Evolutionary conservation across 202 grass and related monocot genomes (phyloP).

Genomic region (Eragrostis tef): DNA sequence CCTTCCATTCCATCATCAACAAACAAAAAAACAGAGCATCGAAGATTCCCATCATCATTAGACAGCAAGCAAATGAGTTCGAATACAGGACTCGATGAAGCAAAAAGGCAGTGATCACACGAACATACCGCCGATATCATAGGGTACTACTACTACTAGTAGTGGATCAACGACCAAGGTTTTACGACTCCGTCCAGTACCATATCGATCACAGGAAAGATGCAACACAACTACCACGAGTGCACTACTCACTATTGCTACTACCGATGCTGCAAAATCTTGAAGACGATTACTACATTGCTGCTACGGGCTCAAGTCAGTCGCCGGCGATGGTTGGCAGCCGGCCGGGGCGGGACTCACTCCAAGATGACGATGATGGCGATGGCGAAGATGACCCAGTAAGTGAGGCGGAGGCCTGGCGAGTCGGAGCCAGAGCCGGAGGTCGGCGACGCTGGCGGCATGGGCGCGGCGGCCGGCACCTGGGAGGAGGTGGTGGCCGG

Average conservation of each 20-base stretch:
- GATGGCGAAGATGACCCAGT: not conserved
- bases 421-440: slow-evolving; percentile 14
- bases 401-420: not conserved
- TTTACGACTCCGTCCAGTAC: slow-evolving; percentile 12
- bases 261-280: not conserved
- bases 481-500: not conserved
- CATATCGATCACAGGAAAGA: slow-evolving; percentile 5
- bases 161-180: slow-evolving; percentile 28
- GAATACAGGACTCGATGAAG: slow-evolving; percentile 17
- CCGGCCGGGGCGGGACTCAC: not conserved
- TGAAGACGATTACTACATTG: slow-evolving; percentile 1
- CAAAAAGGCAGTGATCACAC: slow-evolving; percentile 25
- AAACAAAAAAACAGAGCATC: not conserved
- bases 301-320: slow-evolving; percentile 24
- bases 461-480: not conserved
- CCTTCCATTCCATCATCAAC: not conserved
- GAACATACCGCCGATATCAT: slow-evolving; percentile 16
- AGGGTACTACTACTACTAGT: slow-evolving; percentile 2
- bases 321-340: slow-evolving; percentile 31
- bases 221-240: slow-evolving; percentile 28
- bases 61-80: slow-evolving; percentile 14
- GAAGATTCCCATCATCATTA: slow-evolving; percentile 22
- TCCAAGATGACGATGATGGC: slow-evolving; percentile 5
- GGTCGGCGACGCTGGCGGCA: slow-evolving; percentile 10
- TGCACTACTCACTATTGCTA: not conserved